Percentiles rank a stretch among this genome's conserved stretches.
Conservation (phyloP, 257 asterid species). For the Penstemon barbatus region DNA sequence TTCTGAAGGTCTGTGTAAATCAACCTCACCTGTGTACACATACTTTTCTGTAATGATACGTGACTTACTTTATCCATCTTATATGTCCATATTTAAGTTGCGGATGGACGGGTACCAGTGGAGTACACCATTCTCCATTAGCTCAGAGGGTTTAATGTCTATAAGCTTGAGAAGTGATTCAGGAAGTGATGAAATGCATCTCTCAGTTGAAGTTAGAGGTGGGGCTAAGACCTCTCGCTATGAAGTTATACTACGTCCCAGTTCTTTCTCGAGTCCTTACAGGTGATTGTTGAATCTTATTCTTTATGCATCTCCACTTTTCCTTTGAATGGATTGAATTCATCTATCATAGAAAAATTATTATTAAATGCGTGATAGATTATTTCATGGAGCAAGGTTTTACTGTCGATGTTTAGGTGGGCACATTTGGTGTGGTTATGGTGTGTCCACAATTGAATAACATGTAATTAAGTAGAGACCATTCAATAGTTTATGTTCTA, state of each 20-base stretch:
- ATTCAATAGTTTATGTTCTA: neutral
- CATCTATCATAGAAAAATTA: conserved; percentile 12
- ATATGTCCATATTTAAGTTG: conserved; percentile 49
- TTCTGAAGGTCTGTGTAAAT: conserved; percentile 65
- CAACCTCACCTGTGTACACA: conserved; percentile 17
- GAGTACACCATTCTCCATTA: conserved; percentile 80
- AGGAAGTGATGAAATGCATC: conserved; percentile 43
- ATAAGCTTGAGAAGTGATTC: conserved; percentile 68
- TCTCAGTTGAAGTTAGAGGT: conserved; percentile 82
- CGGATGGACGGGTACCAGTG: conserved; percentile 82
- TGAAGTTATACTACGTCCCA: conserved; percentile 86
- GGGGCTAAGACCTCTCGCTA: conserved; percentile 75
- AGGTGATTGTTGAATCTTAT: conserved; percentile 52
- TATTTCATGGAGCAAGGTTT: conserved; percentile 14
- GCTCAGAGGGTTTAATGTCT: conserved; percentile 76
- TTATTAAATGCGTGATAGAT: neutral
- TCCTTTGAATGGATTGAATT: neutral
- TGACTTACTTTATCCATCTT: conserved; percentile 31
- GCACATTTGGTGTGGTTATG: conserved; percentile 3
- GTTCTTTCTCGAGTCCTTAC: conserved; percentile 85
- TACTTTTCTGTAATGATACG: conserved; percentile 18
- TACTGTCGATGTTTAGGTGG: conserved; percentile 5
- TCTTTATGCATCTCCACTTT: conserved; percentile 2
- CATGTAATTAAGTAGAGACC: too few relatives aligned
- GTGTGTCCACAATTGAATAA: conserved; percentile 3